These are phyloP conservation scores for Zoysia matrella DNA, from an alignment of 202 grass and related monocot species.

Conservation along the genomic window DNA sequence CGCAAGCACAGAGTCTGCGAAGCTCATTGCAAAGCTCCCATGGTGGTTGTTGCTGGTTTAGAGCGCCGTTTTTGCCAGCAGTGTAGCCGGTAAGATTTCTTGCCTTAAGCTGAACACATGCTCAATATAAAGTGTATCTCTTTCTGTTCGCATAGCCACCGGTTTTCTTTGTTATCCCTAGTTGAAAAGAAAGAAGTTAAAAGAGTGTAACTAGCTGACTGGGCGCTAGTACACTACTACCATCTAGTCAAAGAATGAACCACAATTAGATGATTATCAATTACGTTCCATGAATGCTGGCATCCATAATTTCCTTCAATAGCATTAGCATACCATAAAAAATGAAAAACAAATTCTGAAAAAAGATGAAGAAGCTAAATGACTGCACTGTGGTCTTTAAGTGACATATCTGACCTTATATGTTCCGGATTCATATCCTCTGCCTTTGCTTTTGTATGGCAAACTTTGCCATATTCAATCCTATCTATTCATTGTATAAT, in stretches of 20 bases:
- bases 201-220: background rate
- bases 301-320: background rate
- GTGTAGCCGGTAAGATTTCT: conserved; percentile 52
- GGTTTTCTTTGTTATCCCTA: background rate
- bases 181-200: background rate
- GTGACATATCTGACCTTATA: background rate
- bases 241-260: background rate
- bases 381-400: background rate
- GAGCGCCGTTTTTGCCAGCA: conserved; percentile 61
- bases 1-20: conserved; percentile 59
- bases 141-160: background rate
- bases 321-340: too few relatives aligned
- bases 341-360: too few relatives aligned
- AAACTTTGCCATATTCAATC: too few relatives aligned
- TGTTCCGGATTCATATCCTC: too few relatives aligned
- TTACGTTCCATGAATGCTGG: background rate
- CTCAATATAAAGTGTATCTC: background rate
- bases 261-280: background rate
- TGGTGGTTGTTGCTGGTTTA: conserved; percentile 46
- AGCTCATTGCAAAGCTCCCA: conserved; percentile 50
- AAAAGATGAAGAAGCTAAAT: background rate
- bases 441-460: too few relatives aligned
- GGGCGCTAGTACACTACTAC: background rate
- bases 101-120: background rate
- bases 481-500: too few relatives aligned